Conservation (phyloP, 768 basidiomycete genomes). For the Phaffia australis region DNA sequence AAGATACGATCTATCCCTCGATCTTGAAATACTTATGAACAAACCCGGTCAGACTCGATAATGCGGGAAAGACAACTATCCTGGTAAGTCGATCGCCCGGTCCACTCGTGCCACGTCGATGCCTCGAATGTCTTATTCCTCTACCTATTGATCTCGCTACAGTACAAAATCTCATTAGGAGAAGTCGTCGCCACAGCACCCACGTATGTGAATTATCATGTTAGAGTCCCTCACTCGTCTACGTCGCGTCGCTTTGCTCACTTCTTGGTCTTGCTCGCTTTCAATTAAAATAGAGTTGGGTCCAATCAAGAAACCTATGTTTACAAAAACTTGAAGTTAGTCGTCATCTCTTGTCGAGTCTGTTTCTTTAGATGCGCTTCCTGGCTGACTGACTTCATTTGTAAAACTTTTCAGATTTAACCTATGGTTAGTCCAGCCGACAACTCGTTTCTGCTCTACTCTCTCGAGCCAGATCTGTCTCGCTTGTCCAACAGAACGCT, state of each 20-base stretch:
- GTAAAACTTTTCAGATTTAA: conserved; percentile 8
- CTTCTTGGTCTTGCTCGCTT: not conserved
- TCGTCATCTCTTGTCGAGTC: not conserved
- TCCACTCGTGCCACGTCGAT: not conserved
- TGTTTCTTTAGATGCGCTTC: not conserved
- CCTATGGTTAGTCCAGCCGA: conserved; percentile 8
- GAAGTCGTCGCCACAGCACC: conserved; percentile 25
- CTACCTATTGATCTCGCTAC: not conserved
- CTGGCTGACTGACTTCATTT: not conserved
- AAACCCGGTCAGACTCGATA: conserved; percentile 9
- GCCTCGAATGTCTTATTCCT: not conserved
- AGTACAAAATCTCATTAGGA: conserved; percentile 17
- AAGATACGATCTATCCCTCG: too few relatives aligned
- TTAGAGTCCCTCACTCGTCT: not conserved
- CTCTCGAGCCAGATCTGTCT: not conserved
- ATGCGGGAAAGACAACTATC: conserved; percentile 18
- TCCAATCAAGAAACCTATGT: conserved; percentile 15
- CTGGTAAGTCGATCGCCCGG: not conserved
- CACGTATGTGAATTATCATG: not conserved
- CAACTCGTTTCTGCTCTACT: not conserved
- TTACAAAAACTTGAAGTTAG: conserved; percentile 1
- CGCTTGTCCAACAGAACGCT: too few relatives aligned
- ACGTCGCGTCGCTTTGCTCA: not conserved
- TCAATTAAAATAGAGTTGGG: conserved; percentile 2
- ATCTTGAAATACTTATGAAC: too few relatives aligned